Evolutionary conservation across 2,329 filamentous ascomycete species (phyloP).

Genomic region (Piedraia hortae): DNA sequence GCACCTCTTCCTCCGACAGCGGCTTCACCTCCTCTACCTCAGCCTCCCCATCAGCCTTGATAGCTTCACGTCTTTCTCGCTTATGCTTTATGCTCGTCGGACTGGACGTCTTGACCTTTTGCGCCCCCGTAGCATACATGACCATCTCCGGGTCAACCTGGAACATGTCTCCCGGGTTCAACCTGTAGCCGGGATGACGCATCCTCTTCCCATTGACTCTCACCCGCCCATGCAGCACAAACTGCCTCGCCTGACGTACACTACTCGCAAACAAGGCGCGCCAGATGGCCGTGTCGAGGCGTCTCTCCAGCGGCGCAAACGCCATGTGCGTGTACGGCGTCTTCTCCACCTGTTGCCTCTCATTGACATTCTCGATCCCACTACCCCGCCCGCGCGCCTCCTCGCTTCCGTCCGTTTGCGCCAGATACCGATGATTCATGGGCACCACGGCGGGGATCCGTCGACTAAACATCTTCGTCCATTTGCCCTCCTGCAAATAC

Average conservation of each 20-base stretch:
- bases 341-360: constrained; percentile 13
- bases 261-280: constrained; percentile 83
- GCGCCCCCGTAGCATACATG: constrained; percentile 57
- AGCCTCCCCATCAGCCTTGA: constrained; percentile 5
- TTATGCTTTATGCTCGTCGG: constrained; percentile 5
- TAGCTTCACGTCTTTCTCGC: constrained; percentile 4
- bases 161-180: constrained; percentile 97
- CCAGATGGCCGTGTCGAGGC: constrained; percentile 85
- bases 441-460: constrained; percentile 58
- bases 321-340: constrained; percentile 94
- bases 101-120: constrained; percentile 13
- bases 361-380: constrained; percentile 24
- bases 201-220: constrained; percentile 97
- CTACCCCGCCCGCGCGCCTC: constrained; percentile 62
- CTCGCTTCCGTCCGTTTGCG: constrained; percentile 52
- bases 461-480: constrained; percentile 75
- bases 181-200: constrained; percentile 67
- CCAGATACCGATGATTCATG: constrained; percentile 60
- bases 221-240: constrained; percentile 76
- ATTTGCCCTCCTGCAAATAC: constrained; percentile 75
- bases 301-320: constrained; percentile 69
- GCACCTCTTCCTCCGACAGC: constrained; percentile 15
- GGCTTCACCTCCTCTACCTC: constrained; percentile 7
- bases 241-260: constrained; percentile 73
- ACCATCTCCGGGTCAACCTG: constrained; percentile 77